A percentile compares a stretch with the other conserved stretches of the same genome.
These are phyloP conservation scores for Fusarium devonianum DNA, from an alignment of 2,329 filamentous ascomycete species.

Conservation along the genomic window DNA sequence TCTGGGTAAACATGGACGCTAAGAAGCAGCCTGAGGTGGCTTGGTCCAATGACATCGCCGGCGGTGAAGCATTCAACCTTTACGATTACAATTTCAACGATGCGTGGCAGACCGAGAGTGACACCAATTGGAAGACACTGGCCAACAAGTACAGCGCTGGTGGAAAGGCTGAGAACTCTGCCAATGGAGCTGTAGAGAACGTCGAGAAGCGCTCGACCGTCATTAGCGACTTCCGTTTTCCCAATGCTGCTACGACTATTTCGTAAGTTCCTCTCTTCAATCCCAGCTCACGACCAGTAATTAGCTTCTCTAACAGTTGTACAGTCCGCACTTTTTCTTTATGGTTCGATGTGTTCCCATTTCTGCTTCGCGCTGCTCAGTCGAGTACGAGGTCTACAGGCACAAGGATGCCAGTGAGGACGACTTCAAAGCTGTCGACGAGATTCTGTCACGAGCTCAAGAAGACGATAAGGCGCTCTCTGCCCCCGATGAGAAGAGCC, in stretches of 20 bases:
- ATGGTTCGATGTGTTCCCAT: slow-evolving; percentile 24
- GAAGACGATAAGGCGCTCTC: slow-evolving; percentile 21
- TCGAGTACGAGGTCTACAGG: slow-evolving; percentile 31
- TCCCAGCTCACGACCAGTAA: slow-evolving; percentile 47
- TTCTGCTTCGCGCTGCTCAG: slow-evolving; percentile 12
- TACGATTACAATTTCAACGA: slow-evolving; percentile 64
- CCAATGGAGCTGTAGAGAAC: neutral
- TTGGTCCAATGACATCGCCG: slow-evolving; percentile 60
- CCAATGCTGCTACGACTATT: slow-evolving; percentile 29
- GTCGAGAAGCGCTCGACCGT: slow-evolving; percentile 14
- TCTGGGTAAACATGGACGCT: slow-evolving; percentile 65
- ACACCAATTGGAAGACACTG: slow-evolving; percentile 67
- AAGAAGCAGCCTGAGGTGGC: slow-evolving; percentile 52
- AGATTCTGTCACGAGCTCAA: slow-evolving; percentile 14
- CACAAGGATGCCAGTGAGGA: slow-evolving; percentile 24
- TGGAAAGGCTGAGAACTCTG: slow-evolving; percentile 49
- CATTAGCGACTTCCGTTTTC: slow-evolving; percentile 35
- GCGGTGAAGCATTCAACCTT: slow-evolving; percentile 53
- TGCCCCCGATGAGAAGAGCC: slow-evolving; percentile 13
- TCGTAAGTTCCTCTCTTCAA: slow-evolving; percentile 56
- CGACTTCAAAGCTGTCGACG: slow-evolving; percentile 18
- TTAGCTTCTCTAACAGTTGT: slow-evolving; percentile 42
- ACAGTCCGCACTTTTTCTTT: slow-evolving; percentile 34
- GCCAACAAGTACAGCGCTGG: slow-evolving; percentile 40
- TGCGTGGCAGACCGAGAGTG: slow-evolving; percentile 60